Evolutionary conservation across 257 asterid species (phyloP).

Genomic region (Petrea volubilis): DNA sequence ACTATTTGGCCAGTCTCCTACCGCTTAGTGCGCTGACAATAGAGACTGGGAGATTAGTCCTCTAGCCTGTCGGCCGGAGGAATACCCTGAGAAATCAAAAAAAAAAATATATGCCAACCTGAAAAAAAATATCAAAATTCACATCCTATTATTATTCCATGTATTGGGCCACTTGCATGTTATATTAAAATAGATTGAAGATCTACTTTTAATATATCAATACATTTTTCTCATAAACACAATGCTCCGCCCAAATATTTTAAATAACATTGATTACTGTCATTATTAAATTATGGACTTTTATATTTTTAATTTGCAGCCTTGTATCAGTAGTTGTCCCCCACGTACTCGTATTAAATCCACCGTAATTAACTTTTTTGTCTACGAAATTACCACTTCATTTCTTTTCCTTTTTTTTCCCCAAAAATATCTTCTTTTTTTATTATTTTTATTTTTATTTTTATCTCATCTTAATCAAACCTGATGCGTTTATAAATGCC

Average conservation of each 20-base stretch:
- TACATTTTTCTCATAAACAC: slow-evolving; percentile 15
- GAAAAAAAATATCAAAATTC: background rate
- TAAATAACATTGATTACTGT: background rate
- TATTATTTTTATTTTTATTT: background rate
- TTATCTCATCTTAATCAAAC: background rate
- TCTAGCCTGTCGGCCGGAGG: too few relatives aligned
- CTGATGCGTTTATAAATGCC: slow-evolving; percentile 39
- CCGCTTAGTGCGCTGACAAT: too few relatives aligned
- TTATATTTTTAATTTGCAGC: slow-evolving; percentile 30
- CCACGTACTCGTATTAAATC: slow-evolving; percentile 45
- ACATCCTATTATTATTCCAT: slow-evolving; percentile 3
- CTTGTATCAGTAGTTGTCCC: slow-evolving; percentile 52
- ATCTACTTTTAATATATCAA: slow-evolving; percentile 27
- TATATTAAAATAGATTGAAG: slow-evolving; percentile 15
- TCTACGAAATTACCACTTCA: background rate
- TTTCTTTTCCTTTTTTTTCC: background rate
- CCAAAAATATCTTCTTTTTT: background rate
- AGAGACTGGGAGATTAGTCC: too few relatives aligned
- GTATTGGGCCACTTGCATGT: slow-evolving; percentile 29
- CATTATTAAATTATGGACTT: slow-evolving; percentile 1
- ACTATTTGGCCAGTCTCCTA: too few relatives aligned
- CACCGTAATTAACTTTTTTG: slow-evolving; percentile 19
- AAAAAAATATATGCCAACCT: too few relatives aligned
- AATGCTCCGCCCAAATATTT: slow-evolving; percentile 29
- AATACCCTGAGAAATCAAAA: background rate